A percentile compares a stretch with the other conserved stretches of the same genome.
Evolutionary conservation across 306 rosid species (phyloP).

Genomic region (Sicyos baderoa): DNA sequence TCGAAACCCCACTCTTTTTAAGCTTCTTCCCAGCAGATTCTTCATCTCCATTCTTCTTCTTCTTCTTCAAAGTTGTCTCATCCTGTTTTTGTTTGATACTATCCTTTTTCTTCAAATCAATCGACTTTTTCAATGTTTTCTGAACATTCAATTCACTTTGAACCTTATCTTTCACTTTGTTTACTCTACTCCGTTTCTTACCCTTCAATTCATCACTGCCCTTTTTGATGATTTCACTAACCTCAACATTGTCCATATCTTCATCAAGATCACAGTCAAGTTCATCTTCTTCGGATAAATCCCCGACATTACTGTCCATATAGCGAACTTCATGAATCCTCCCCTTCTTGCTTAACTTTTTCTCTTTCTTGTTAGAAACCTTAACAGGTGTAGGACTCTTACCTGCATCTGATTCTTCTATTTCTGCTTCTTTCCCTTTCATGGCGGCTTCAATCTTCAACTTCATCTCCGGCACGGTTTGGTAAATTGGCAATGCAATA

Average conservation of each 20-base stretch:
- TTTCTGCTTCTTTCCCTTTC: neutral
- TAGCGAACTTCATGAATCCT: slow-evolving; percentile 63
- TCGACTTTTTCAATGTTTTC: neutral
- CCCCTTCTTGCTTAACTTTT: slow-evolving; percentile 45
- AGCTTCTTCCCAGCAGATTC: slow-evolving; percentile 14
- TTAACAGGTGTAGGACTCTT: slow-evolving; percentile 2
- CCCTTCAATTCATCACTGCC: slow-evolving; percentile 11
- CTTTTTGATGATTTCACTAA: neutral
- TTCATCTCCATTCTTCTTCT: neutral
- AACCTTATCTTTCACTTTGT: neutral
- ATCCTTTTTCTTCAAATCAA: neutral
- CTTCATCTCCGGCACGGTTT: slow-evolving; percentile 45
- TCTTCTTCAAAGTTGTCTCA: neutral
- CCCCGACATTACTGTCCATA: slow-evolving; percentile 44
- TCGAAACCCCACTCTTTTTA: neutral
- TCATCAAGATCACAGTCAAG: slow-evolving; percentile 23
- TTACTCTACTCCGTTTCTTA: slow-evolving; percentile 7
- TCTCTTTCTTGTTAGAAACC: slow-evolving; percentile 12
- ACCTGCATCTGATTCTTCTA: neutral
- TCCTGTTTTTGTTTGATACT: neutral
- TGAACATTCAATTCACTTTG: neutral
- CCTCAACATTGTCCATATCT: slow-evolving; percentile 1
- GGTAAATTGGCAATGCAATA: slow-evolving; percentile 56
- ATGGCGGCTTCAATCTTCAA: slow-evolving; percentile 46
- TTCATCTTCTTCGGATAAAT: slow-evolving; percentile 25